A percentile compares a stretch with the other conserved stretches of the same genome.
Evolutionary conservation across 1,284 basidiomycete species (phyloP).

Genomic region (Flammula alnicola): DNA sequence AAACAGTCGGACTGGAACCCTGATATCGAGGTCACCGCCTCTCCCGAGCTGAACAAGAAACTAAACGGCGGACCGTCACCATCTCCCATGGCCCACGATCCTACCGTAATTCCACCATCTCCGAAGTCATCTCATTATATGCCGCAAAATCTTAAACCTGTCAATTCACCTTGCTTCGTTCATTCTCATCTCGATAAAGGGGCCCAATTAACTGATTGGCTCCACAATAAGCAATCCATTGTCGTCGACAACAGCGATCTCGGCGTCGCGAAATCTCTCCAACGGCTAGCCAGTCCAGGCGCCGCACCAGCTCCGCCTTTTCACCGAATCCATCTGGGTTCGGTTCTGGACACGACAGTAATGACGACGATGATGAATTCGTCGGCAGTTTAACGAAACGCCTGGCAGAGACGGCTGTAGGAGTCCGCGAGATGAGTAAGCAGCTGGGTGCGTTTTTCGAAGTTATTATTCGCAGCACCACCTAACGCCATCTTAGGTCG

Average conservation of each 20-base stretch:
- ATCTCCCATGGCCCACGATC: slow-evolving; percentile 23
- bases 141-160: slow-evolving; percentile 34
- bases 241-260: slow-evolving; percentile 44
- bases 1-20: slow-evolving; percentile 49
- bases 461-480: slow-evolving; percentile 7
- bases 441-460: slow-evolving; percentile 82
- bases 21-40: slow-evolving; percentile 49
- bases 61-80: slow-evolving; percentile 24
- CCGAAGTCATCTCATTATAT: slow-evolving; percentile 23
- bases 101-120: slow-evolving; percentile 25
- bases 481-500: slow-evolving; percentile 62
- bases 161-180: slow-evolving; percentile 81
- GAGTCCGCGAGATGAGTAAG: slow-evolving; percentile 98
- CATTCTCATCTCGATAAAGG: slow-evolving; percentile 85
- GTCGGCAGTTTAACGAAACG: slow-evolving; percentile 85
- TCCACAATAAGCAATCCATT: slow-evolving; percentile 51
- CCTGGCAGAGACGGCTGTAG: slow-evolving; percentile 95
- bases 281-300: slow-evolving; percentile 34
- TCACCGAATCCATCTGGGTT: slow-evolving; percentile 16
- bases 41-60: slow-evolving; percentile 40
- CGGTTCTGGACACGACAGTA: slow-evolving; percentile 29
- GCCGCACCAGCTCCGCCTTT: slow-evolving; percentile 14
- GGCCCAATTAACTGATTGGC: slow-evolving; percentile 73
- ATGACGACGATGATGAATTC: slow-evolving; percentile 64
- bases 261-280: slow-evolving; percentile 53